Percentiles rank a stretch among this genome's conserved stretches.
phyloP scores from a whole-genome alignment of 305 asterid species.

The Fraxinus sp. region DNA sequence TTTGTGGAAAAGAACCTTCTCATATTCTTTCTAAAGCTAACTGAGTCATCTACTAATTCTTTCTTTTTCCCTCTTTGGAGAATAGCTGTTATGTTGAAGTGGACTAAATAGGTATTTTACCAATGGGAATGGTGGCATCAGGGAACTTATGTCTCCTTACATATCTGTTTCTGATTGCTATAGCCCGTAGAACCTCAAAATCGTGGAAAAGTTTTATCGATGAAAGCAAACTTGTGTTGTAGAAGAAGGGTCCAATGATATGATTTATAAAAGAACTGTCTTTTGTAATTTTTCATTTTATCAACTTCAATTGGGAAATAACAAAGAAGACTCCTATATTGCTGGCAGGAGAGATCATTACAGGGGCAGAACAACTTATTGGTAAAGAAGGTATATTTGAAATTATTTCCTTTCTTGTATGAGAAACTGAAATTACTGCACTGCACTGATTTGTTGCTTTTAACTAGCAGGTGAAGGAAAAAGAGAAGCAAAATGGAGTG shows the following conservation, averaged over 20 bases:
- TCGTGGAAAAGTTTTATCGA: not conserved
- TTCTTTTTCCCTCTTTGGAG: not conserved
- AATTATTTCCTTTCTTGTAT: not conserved
- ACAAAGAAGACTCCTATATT: not conserved
- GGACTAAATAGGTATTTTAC: not conserved
- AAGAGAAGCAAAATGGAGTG: constrained; percentile 34
- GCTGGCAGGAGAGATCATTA: constrained; percentile 61
- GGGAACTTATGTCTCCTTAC: not conserved
- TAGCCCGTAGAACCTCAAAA: not conserved
- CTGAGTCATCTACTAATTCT: not conserved
- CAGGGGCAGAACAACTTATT: constrained; percentile 51
- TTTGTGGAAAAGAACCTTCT: not conserved
- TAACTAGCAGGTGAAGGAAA: constrained; percentile 44
- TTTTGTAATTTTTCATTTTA: not conserved
- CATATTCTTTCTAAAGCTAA: not conserved
- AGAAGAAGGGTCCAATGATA: not conserved
- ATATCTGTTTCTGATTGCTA: not conserved
- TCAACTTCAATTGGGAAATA: not conserved
- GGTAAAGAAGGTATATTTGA: constrained; percentile 37
- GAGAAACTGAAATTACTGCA: not conserved
- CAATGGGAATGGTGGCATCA: not conserved
- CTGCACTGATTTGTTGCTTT: not conserved
- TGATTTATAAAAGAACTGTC: not conserved
- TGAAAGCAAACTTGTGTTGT: not conserved
- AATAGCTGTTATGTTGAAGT: not conserved